Evolutionary conservation across 495 filamentous ascomycete genomes (phyloP).

Genomic region (Penicillium diatomitis): DNA sequence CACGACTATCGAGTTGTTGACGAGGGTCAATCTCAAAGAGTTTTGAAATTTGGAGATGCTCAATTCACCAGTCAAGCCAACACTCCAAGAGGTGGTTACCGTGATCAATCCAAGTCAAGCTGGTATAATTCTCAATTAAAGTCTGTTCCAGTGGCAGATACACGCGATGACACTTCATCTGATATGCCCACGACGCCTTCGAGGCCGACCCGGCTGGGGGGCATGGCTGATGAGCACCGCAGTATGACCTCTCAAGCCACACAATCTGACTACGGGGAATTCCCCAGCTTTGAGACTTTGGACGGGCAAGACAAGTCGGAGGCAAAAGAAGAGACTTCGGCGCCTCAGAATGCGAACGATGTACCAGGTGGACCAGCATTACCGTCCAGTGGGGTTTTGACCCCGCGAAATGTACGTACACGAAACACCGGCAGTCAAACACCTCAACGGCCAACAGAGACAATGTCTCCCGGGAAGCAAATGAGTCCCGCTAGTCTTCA

Average conservation of each 20-base stretch:
- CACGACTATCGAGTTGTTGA: conserved; percentile 71
- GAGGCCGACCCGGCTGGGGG: not conserved
- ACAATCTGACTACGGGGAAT: conserved; percentile 39
- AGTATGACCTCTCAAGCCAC: conserved; percentile 2
- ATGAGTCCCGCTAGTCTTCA: conserved; percentile 19
- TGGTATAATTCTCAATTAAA: conserved; percentile 71
- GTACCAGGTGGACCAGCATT: not conserved
- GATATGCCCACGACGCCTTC: conserved; percentile 4
- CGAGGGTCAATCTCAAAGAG: conserved; percentile 65
- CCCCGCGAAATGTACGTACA: not conserved
- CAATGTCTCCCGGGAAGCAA: conserved; percentile 12
- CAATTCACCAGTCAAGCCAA: conserved; percentile 59
- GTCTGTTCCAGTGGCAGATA: conserved; percentile 13
- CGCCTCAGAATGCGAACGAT: not conserved
- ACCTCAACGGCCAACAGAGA: not conserved
- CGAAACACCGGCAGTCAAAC: not conserved
- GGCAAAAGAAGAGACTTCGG: not conserved
- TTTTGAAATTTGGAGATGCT: conserved; percentile 66
- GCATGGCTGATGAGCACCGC: not conserved
- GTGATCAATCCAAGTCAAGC: conserved; percentile 64
- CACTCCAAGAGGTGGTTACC: conserved; percentile 48
- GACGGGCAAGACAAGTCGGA: conserved; percentile 5
- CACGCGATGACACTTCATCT: not conserved
- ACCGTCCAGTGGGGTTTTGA: not conserved
- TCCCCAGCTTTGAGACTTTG: conserved; percentile 29